Percentiles rank a stretch among this genome's conserved stretches.
Evolutionary conservation across 176 grass and related monocot species (phyloP).

Genomic region (Tuctoria greenei): DNA sequence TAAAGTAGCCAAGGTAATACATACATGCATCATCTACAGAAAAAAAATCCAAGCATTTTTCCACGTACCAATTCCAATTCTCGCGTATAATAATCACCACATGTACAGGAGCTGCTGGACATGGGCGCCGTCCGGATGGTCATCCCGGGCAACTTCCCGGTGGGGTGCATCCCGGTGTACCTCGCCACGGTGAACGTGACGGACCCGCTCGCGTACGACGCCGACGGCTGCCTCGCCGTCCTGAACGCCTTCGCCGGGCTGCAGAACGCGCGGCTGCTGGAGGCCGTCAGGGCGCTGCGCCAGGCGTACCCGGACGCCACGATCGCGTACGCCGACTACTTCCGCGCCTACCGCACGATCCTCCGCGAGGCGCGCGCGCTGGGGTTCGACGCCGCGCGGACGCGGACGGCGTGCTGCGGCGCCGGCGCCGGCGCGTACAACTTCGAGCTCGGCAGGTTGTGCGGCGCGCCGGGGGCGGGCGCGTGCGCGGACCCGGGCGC

Average conservation of each 20-base stretch:
- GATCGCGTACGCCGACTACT: slow-evolving; percentile 67
- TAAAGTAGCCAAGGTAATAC: slow-evolving; percentile 41
- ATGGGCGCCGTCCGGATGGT: slow-evolving; percentile 53
- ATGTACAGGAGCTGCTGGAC: slow-evolving; percentile 56
- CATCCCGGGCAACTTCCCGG: slow-evolving; percentile 68
- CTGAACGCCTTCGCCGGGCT: slow-evolving; percentile 58
- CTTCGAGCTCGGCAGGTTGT: slow-evolving; percentile 35
- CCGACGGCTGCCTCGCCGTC: slow-evolving; percentile 42
- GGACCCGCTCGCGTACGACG: slow-evolving; percentile 38
- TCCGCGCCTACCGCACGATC: slow-evolving; percentile 46
- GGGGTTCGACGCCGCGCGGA: slow-evolving; percentile 47
- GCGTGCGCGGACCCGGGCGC: slow-evolving; percentile 48
- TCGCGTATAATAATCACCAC: neutral
- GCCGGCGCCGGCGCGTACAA: slow-evolving; percentile 44
- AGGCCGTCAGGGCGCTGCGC: slow-evolving; percentile 31
- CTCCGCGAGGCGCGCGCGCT: slow-evolving; percentile 25
- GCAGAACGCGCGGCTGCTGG: slow-evolving; percentile 54
- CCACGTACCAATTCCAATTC: neutral
- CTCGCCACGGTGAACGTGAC: slow-evolving; percentile 40
- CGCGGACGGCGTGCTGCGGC: slow-evolving; percentile 55
- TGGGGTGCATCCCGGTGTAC: slow-evolving; percentile 72
- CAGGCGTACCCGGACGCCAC: slow-evolving; percentile 41
- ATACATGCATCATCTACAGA: too few relatives aligned
- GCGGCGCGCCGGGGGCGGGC: slow-evolving; percentile 42
- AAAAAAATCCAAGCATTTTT: neutral